Base-by-base conservation (phyloP, 2,329 filamentous ascomycete genomes). In the Fusarium nanum region DNA sequence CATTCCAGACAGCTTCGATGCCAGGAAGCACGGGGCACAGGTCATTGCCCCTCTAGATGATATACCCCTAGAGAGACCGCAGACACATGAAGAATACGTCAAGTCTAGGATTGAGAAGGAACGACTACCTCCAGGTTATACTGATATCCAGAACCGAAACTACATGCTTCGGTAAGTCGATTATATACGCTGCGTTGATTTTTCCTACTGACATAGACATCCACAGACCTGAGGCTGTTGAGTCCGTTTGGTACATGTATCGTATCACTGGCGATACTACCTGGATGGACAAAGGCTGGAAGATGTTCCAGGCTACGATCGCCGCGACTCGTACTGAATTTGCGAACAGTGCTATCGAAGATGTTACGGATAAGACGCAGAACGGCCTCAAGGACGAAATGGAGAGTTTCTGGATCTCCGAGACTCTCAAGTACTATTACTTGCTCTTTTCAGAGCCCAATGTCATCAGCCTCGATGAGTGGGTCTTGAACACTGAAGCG, bases 341-440 rank as follows among this genome's bases (percentile, higher is more conserved):
- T 50, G 93, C 89, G 11, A 89, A 93, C 80, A 90, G 88, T 13
- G 92, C 92, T 40, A 88, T 96, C 57, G 80, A 84, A 49, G 88
- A 93, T 75, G 91, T 94, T 14, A 80, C 85, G 25, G 60, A 67
- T 8, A 61, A 79, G 2, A 78, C 84, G 14, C 53, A 72, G 20
- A 79, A 84, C 2, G 74, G 74, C 12, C 81, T 85, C 57, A 77
- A 79, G 41, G 88, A 94, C 77, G 83, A 85, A 72, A 94, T 95
- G 92, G 92, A 97, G 82, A 94, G 92, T 76, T 97, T 97, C 80
- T 97, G 94, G 93, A 84, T 93, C 65, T 92, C 92, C 6, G 94
- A 97, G 84, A 97, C 93, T 42, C 83, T 97, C 73, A 98, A 97
- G 83, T 97, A 97, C 77, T 97, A 96, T 72, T 97, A 93, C 78